phyloP scores from a whole-genome alignment of 169 alveolate genomes.

The Babesia caballi region DNA sequence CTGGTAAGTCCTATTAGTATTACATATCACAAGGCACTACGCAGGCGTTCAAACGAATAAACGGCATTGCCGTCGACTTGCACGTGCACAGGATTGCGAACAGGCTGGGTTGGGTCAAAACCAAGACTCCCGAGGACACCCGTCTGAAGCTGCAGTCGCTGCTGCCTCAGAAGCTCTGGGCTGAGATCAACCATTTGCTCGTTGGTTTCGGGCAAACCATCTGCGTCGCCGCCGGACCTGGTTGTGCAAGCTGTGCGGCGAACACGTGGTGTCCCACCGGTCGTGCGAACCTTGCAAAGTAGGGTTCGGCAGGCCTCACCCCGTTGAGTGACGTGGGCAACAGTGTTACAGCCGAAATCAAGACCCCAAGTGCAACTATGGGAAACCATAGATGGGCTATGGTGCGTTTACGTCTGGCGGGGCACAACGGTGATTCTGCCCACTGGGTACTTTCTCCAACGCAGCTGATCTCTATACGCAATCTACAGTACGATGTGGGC shows the following conservation, averaged over 20 bases:
- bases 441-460: too few species aligned
- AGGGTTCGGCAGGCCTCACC: too few species aligned
- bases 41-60: conserved; percentile 75
- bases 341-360: too few species aligned
- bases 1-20: conserved; percentile 87
- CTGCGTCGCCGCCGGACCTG: conserved; percentile 82
- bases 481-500: too few species aligned
- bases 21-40: neutral
- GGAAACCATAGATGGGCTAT: too few species aligned
- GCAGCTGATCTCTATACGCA: too few species aligned
- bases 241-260: conserved; percentile 65
- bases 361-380: too few species aligned
- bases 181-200: conserved; percentile 83
- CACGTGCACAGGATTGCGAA: conserved; percentile 91
- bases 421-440: too few species aligned
- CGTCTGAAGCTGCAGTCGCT: conserved; percentile 82
- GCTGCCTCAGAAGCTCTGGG: conserved; percentile 87
- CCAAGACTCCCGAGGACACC: conserved; percentile 91
- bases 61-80: conserved; percentile 93
- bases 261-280: conserved; percentile 68
- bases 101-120: conserved; percentile 88
- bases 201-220: conserved; percentile 96
- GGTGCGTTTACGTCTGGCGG: too few species aligned
- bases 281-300: conserved; percentile 30
- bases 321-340: too few species aligned